Evolutionary conservation across 2,329 filamentous ascomycete genomes (phyloP).

Genomic region (Nectriaceae sp.): DNA sequence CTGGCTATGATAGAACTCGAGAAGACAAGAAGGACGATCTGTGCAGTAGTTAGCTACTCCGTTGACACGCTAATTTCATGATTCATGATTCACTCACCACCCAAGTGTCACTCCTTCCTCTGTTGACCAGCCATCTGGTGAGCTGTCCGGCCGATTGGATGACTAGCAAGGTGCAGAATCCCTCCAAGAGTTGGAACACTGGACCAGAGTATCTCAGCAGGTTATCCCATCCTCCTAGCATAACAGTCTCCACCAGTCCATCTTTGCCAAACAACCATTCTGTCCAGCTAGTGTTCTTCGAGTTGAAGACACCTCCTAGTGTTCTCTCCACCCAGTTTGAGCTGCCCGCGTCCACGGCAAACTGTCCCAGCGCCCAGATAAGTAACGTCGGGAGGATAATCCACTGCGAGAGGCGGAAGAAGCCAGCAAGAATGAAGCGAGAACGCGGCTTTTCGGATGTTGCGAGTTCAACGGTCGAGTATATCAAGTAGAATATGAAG

Average conservation of each 20-base stretch:
- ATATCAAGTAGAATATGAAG: slow-evolving; percentile 87
- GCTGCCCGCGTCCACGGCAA: slow-evolving; percentile 82
- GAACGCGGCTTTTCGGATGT: slow-evolving; percentile 79
- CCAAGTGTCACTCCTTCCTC: slow-evolving; percentile 92
- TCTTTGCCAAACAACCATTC: slow-evolving; percentile 90
- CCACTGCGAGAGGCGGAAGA: slow-evolving; percentile 80
- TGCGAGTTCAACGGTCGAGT: slow-evolving; percentile 76
- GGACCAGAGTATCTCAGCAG: slow-evolving; percentile 87
- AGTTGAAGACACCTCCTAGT: slow-evolving; percentile 65
- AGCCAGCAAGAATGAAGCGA: slow-evolving; percentile 68
- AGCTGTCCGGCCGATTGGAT: slow-evolving; percentile 95
- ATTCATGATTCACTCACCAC: slow-evolving; percentile 63
- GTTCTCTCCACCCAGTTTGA: slow-evolving; percentile 82
- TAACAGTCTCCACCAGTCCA: slow-evolving; percentile 76
- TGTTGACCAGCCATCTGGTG: slow-evolving; percentile 91
- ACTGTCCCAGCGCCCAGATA: slow-evolving; percentile 95
- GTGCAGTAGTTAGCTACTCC: slow-evolving; percentile 40
- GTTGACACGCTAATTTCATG: no score
- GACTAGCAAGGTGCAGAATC: slow-evolving; percentile 93
- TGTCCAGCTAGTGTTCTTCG: slow-evolving; percentile 65
- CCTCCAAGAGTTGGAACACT: slow-evolving; percentile 90
- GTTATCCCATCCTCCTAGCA: slow-evolving; percentile 87
- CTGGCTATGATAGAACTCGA: slow-evolving; percentile 92
- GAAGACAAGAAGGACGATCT: slow-evolving; percentile 86
- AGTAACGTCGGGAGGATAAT: slow-evolving; percentile 81